A percentile compares a stretch with the other conserved stretches of the same genome.
Conservation (phyloP, 176 grass and related monocot species). For the Eragrostis nindensis region DNA sequence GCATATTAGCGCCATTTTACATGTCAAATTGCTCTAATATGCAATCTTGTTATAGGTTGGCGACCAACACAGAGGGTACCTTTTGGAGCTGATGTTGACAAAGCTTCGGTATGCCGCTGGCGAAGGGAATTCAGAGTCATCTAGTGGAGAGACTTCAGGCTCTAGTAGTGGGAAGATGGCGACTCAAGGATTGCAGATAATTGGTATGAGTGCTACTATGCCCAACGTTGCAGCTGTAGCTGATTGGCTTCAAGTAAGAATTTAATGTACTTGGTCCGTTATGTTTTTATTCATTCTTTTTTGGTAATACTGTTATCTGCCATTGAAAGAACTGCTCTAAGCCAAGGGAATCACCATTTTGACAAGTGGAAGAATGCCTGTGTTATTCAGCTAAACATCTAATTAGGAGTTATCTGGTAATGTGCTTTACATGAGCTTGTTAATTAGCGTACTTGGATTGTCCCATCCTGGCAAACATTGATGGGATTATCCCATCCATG, state of each 20-base stretch:
- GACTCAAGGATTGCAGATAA: slow-evolving; percentile 83
- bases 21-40: slow-evolving; percentile 49
- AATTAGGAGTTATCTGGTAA: not conserved
- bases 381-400: slow-evolving; percentile 9
- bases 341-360: not conserved
- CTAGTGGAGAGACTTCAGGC: slow-evolving; percentile 65
- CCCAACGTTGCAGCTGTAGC: slow-evolving; percentile 89
- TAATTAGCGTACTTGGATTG: too few species aligned
- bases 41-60: slow-evolving; percentile 64
- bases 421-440: not conserved
- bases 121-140: slow-evolving; percentile 76
- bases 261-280: not conserved
- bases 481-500: too few species aligned
- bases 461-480: too few species aligned
- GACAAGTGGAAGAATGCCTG: not conserved
- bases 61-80: slow-evolving; percentile 90
- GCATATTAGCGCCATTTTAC: too few species aligned
- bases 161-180: slow-evolving; percentile 71
- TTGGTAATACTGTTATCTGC: slow-evolving; percentile 5
- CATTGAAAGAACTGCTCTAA: slow-evolving; percentile 18
- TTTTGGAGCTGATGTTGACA: slow-evolving; percentile 91
- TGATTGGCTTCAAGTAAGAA: slow-evolving; percentile 92
- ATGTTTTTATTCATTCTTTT: slow-evolving; percentile 20
- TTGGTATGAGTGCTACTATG: slow-evolving; percentile 99
- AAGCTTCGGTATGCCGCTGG: slow-evolving; percentile 93